Conservation (phyloP, 1,284 basidiomycete genomes). For the Tremellales sp. region DNA sequence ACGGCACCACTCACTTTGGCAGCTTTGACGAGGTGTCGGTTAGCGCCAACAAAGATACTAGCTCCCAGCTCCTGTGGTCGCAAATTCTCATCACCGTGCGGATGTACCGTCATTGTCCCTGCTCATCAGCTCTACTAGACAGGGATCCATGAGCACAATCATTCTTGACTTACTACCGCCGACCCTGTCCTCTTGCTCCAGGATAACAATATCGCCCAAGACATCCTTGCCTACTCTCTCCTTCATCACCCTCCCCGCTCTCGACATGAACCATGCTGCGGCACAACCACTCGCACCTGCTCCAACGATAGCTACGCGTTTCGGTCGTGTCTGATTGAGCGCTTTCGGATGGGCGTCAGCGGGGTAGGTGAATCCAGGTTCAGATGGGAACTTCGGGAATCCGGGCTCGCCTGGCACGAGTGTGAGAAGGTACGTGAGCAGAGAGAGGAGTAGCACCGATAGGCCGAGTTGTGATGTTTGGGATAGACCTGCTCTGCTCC, state of each 20-base stretch:
- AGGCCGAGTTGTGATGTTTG: too few species aligned
- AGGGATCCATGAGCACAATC: background rate
- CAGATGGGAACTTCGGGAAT: background rate
- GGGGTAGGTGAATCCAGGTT: constrained; percentile 4
- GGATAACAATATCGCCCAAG: constrained; percentile 66
- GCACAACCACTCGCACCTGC: constrained; percentile 81
- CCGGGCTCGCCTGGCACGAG: background rate
- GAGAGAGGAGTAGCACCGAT: background rate
- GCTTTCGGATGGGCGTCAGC: constrained; percentile 1
- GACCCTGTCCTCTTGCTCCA: constrained; percentile 67
- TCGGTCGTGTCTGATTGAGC: constrained; percentile 13
- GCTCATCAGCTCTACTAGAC: constrained; percentile 1
- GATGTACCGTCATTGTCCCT: constrained; percentile 74
- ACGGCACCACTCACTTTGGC: constrained; percentile 72
- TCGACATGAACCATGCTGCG: constrained; percentile 77
- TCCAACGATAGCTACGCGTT: constrained; percentile 71
- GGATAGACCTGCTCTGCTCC: too few species aligned
- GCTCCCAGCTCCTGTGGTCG: constrained; percentile 76
- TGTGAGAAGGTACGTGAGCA: background rate
- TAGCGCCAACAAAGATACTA: constrained; percentile 77
- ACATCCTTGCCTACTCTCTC: constrained; percentile 60
- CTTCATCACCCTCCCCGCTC: constrained; percentile 58
- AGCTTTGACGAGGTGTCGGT: constrained; percentile 78
- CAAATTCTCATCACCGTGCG: constrained; percentile 63
- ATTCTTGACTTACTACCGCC: constrained; percentile 67